These are phyloP conservation scores for Penicillium nucicola DNA, from an alignment of 495 filamentous ascomycete species.

Conservation along the genomic window DNA sequence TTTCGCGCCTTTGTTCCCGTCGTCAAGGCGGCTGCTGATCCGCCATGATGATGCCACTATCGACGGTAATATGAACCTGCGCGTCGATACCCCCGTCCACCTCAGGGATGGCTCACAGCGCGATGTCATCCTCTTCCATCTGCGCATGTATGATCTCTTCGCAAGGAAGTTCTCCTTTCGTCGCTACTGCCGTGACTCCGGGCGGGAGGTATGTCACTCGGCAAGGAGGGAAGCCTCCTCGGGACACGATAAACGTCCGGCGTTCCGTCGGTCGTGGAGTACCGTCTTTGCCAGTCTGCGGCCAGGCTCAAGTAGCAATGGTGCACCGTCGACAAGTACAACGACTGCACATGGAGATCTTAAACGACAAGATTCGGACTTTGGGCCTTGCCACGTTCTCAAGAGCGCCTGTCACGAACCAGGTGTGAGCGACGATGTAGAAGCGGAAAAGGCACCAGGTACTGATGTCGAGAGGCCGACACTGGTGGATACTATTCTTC, in stretches of 20 bases:
- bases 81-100: constrained; percentile 74
- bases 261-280: constrained; percentile 68
- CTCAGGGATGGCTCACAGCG: constrained; percentile 51
- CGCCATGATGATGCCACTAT: constrained; percentile 87
- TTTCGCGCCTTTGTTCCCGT: constrained; percentile 87
- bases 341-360: constrained; percentile 7
- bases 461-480: constrained; percentile 5
- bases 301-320: constrained; percentile 48
- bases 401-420: too few species aligned
- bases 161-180: constrained; percentile 85
- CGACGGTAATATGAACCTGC: constrained; percentile 97
- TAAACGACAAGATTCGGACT: constrained; percentile 58
- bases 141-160: constrained; percentile 91
- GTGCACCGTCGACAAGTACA: not conserved
- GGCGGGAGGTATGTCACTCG: constrained; percentile 88
- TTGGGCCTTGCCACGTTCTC: constrained; percentile 49
- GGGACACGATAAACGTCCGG: constrained; percentile 45
- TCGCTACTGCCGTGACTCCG: constrained; percentile 88
- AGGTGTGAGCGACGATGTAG: constrained; percentile 21
- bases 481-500: constrained; percentile 69
- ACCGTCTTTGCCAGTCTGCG: constrained; percentile 68
- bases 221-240: constrained; percentile 64
- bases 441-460: constrained; percentile 12
- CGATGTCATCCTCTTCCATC: constrained; percentile 84
- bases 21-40: constrained; percentile 73